These are phyloP conservation scores for Zygosaccharomyces pseudorouxii DNA, from an alignment of 805 yeast species.

Conservation along the genomic window DNA sequence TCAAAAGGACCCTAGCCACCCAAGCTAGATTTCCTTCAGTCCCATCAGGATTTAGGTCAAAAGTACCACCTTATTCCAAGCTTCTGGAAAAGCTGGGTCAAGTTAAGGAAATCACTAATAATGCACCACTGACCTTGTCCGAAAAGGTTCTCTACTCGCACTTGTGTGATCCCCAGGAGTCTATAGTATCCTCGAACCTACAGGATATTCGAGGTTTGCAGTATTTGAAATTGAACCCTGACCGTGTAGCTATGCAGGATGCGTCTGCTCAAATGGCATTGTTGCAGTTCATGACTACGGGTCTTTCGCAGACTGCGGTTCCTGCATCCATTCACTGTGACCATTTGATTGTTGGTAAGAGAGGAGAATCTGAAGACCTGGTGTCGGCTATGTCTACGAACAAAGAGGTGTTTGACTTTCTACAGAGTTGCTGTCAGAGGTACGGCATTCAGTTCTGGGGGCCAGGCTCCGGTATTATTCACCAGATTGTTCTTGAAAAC, in stretches of 20 bases:
- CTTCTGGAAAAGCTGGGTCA: conserved; percentile 56
- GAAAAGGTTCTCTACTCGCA: conserved; percentile 95
- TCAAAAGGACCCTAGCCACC: conserved; percentile 25
- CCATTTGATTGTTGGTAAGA: conserved; percentile 94
- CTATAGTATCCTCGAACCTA: conserved; percentile 52
- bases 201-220: conserved; percentile 73
- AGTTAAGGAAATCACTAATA: conserved; percentile 61
- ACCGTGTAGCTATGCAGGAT: conserved; percentile 99
- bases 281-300: conserved; percentile 96
- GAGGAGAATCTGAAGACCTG: conserved; percentile 84
- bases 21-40: conserved; percentile 33
- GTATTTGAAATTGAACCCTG: conserved; percentile 90
- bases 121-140: conserved; percentile 82
- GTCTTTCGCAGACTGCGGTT: conserved; percentile 78
- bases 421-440: conserved; percentile 86
- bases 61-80: conserved; percentile 87
- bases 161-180: conserved; percentile 80
- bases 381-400: conserved; percentile 75
- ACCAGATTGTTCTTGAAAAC: conserved; percentile 95
- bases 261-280: conserved; percentile 99
- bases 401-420: conserved; percentile 92
- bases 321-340: conserved; percentile 98
- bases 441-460: conserved; percentile 99
- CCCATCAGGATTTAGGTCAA: conserved; percentile 58
- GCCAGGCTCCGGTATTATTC: conserved; percentile 98